Base-by-base conservation (phyloP, 2,329 filamentous ascomycete genomes). In the Dactylellina sp. region DNA sequence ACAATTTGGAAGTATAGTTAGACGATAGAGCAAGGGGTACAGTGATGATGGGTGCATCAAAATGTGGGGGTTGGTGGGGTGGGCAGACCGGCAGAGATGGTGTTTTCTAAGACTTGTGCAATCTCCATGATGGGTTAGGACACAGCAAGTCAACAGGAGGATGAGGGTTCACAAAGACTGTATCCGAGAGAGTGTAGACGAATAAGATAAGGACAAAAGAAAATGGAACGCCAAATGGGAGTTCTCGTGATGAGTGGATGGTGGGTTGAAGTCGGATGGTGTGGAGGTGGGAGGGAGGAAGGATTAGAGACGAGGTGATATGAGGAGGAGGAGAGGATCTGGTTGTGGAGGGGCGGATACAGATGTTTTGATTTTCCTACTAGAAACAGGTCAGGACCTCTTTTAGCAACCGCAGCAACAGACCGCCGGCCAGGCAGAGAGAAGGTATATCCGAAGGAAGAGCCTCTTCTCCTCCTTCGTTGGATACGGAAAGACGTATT, bases 21-120 rank as follows among this genome's bases (percentile, higher is more conserved):
- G 68, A 24, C 46, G 56, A 11, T n/a, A 40, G 7, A 35, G n/a
- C 52, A 60, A 56, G 9, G 24, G 55, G 24, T 44, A 25, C 20
- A 53, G 62, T 28, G 63, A 64, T 68, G 68, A 63, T 52, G 60
- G 28, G 37, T 53, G 46, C 40, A 37, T 7, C 35, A 64, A 47
- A 74, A 40, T 47, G 71, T 53, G 55, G 53, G 37, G 49, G 56
- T 57, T 71, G 50, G 75, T 74, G 76, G 76, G 77, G 83, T 32
- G 55, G 65, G 80, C 90, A 82, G 85, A 98, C 95, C 94, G 81
- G 93, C 87, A 81, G 93, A 96, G 84, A 98, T 89, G 83, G 95
- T 98, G 86, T 93, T 94, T 84, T 92, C 89, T 86, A 99, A 91
- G 85, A 99, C 94, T 85, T 93, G 90, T 86, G 94, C 96, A 86